Evolutionary conservation across 345 rosid species (phyloP), one percentile per base, ranked within the genome.

Genomic region (Acer negundo): DNA sequence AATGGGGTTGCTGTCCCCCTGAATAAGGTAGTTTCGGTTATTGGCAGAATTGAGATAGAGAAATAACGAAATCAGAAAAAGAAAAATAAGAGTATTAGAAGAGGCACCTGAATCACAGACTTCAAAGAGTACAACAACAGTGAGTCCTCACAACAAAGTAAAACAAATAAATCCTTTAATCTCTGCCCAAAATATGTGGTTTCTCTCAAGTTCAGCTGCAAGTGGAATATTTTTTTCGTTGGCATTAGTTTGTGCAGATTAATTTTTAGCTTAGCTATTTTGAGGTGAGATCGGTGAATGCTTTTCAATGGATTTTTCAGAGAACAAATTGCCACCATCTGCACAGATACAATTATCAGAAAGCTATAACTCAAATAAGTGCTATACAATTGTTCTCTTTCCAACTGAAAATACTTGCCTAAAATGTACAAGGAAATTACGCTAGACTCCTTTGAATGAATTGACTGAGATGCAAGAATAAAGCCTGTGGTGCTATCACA

Each of bases 91-190:
- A 42, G 62, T 72, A 70, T 49, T 46, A 67, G 19, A 62, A 70
- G 51, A 75, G 28, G 77, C 80, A 93, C 99, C 98, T 90, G 91
- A 85, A 90, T 78, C 67, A 87, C 64, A 70, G 91, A 83, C 80
- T 92, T 83, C 67, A 86, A 65, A 74, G 88, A 73, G 81, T 86
- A 86, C 65, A 93, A 82, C 74, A 56, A 74, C 82, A 95, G 76
- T 40, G 87, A 85, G 86, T 92, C 87, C 82, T 90, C 92, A 40
- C 74, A 90, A 84, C 95, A 90, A 73, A 92, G 75, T 77, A 92
- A 83, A 78, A 93, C 76, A 71, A 80, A 73, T 10, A 84, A 84
- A 64, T 81, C 78, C 1, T 51, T 75, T 16, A 68, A 75, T 72
- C 77, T 79, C 78, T 84, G 80, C 84, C 66, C 86, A 72, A 71